Evolutionary conservation across 768 basidiomycete genomes (phyloP), one percentile per base, ranked within the genome.

Genomic region (Hygrophorus pudorinus): DNA sequence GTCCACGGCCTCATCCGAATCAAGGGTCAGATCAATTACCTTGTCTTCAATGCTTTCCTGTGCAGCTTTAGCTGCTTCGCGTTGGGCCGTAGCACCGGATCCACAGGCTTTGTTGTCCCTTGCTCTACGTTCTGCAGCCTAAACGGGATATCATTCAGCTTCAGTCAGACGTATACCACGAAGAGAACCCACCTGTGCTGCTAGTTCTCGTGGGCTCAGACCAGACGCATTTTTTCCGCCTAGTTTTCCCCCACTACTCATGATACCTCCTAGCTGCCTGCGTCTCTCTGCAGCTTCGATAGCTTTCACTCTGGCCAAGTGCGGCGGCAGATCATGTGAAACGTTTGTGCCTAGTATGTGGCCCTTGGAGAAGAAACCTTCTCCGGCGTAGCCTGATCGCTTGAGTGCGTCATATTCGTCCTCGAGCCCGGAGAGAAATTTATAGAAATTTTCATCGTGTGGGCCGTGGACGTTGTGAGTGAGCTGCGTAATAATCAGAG

Each of bases 381-480:
- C 92, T 11, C 93, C 91, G 4, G 81, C 69, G 60, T 92, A 97
- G 0, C 92, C 93, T 11, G 78, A 79, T 14, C 78, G 70, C 51
- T 80, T 78, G 5, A 96, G 70, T 2, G 71, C 78, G 32, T 86
- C 84, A 52, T 82, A 92, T 63, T 96, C 93, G 44, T 90, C 83
- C 56, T 91, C 83, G 2, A 94, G 68, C 16, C 70, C 73, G 2
- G 75, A 66, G 4, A 88, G 73, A 51, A 76, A 75, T 45, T 81
- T 79, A 66, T 88, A 85, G 52, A 91, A 86, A 41, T 72, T 75
- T 40, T 87, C 82, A 52, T 97, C 88, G 52, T 96, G 93, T 4
- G 90, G 85, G 2, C 89, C 88, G 54, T 90, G 86, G 6, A 85
- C 78, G 56, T 85, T 90, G 56, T 92, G 90, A 0, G 89, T 84